Conservation (phyloP, 1,284 basidiomycete species). For the Puccinia horiana region DNA sequence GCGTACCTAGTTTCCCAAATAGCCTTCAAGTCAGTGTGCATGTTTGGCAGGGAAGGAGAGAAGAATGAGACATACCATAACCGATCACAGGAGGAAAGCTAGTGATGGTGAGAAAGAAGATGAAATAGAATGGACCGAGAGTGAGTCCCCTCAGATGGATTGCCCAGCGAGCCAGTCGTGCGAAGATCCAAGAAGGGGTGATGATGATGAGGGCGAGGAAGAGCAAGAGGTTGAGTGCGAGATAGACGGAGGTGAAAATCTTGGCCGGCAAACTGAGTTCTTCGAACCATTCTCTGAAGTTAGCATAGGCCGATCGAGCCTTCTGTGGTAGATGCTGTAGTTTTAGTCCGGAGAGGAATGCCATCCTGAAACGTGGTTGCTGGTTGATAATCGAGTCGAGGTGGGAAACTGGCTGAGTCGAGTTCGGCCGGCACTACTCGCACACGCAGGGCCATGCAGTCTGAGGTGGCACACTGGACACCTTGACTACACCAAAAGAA, state of each 20-base stretch:
- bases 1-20: slow-evolving; percentile 17
- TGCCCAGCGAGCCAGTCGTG: slow-evolving; percentile 33
- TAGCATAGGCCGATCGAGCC: slow-evolving; percentile 7
- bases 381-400: neutral
- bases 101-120: slow-evolving; percentile 30
- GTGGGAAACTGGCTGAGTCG: too few relatives aligned
- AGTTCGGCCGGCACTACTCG: too few relatives aligned
- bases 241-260: slow-evolving; percentile 19
- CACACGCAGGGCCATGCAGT: too few relatives aligned
- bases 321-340: slow-evolving; percentile 8
- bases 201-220: slow-evolving; percentile 33
- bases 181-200: slow-evolving; percentile 37
- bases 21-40: neutral
- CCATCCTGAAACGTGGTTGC: neutral
- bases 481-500: too few relatives aligned
- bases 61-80: slow-evolving; percentile 25
- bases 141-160: slow-evolving; percentile 19
- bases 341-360: neutral
- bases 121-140: slow-evolving; percentile 39
- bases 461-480: too few relatives aligned
- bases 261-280: slow-evolving; percentile 16
- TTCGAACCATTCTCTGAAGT: slow-evolving; percentile 40
- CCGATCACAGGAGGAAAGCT: slow-evolving; percentile 49
- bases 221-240: slow-evolving; percentile 32
- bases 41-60: neutral